Percentiles rank a stretch among this genome's conserved stretches.
These are phyloP conservation scores for Lobosporangium transversale DNA, from an alignment of 192 early-diverging fungal species.

Conservation along the genomic window DNA sequence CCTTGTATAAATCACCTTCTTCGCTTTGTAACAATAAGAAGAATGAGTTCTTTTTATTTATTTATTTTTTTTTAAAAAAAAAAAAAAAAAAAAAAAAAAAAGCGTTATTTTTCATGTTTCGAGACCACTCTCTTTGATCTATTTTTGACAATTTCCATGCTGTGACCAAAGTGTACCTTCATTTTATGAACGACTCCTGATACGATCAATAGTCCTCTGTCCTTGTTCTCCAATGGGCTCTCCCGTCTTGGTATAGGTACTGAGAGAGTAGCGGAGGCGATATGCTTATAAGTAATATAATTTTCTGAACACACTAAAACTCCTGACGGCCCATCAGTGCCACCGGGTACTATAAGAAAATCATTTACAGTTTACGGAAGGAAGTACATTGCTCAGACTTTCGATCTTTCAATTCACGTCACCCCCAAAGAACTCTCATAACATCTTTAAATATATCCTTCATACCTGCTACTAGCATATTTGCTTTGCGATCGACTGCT, in stretches of 20 bases:
- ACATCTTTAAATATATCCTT: too few relatives aligned
- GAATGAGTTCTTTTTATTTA: conserved; percentile 68
- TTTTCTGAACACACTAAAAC: conserved; percentile 96
- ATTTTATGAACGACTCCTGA: conserved; percentile 90
- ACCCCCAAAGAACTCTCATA: too few relatives aligned
- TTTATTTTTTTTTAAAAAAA: too few relatives aligned
- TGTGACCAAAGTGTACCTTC: too few relatives aligned
- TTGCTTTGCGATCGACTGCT: conserved; percentile 75
- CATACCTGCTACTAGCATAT: conserved; percentile 81
- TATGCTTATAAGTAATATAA: conserved; percentile 87
- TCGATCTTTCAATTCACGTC: too few relatives aligned
- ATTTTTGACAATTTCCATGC: too few relatives aligned
- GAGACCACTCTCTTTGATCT: too few relatives aligned
- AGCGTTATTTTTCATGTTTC: too few relatives aligned
- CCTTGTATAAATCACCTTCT: conserved; percentile 93
- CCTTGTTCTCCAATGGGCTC: conserved; percentile 70
- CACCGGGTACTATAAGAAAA: conserved; percentile 78
- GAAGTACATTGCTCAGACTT: too few relatives aligned
- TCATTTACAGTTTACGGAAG: too few relatives aligned
- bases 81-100: background rate
- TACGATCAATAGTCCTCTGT: conserved; percentile 80
- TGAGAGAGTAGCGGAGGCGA: conserved; percentile 66
- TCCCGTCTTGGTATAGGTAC: conserved; percentile 87
- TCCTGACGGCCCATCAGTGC: conserved; percentile 94
- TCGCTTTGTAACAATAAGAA: conserved; percentile 94